A percentile compares a stretch with the other conserved stretches of the same genome.
phyloP scores from a whole-genome alignment of 2,329 filamentous ascomycete genomes.

The Lachnellula willkommii region DNA sequence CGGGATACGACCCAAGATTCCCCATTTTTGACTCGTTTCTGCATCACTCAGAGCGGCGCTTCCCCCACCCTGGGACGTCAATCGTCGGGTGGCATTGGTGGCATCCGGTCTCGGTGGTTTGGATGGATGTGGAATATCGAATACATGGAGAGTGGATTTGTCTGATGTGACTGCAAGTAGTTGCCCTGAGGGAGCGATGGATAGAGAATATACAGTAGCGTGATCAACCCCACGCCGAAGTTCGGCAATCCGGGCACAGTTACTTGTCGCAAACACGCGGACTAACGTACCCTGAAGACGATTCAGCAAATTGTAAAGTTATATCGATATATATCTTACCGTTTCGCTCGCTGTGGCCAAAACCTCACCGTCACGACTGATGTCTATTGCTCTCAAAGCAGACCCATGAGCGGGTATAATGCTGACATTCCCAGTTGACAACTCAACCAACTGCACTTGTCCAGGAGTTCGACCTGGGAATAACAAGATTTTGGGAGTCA shows the following conservation, averaged over 20 bases:
- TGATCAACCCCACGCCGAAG: slow-evolving; percentile 84
- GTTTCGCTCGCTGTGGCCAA: slow-evolving; percentile 87
- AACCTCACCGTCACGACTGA: slow-evolving; percentile 75
- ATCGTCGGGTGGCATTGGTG: slow-evolving; percentile 30
- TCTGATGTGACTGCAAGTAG: slow-evolving; percentile 90
- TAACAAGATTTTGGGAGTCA: slow-evolving; percentile 67
- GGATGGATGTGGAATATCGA: slow-evolving; percentile 66
- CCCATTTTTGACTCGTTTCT: slow-evolving; percentile 70
- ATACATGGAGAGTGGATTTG: slow-evolving; percentile 92
- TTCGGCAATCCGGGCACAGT: slow-evolving; percentile 75
- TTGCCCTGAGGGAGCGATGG: slow-evolving; percentile 75
- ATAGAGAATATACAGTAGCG: slow-evolving; percentile 79
- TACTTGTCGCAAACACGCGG: slow-evolving; percentile 75
- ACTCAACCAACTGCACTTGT: slow-evolving; percentile 82
- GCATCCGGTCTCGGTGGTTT: slow-evolving; percentile 34
- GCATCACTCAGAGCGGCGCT: slow-evolving; percentile 35
- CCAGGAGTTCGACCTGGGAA: slow-evolving; percentile 85
- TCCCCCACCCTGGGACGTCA: slow-evolving; percentile 26
- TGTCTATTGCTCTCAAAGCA: slow-evolving; percentile 67
- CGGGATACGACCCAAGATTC: slow-evolving; percentile 75
- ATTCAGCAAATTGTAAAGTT: neutral
- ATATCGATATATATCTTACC: slow-evolving; percentile 34
- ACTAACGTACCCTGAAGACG: slow-evolving; percentile 71
- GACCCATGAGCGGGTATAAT: slow-evolving; percentile 89
- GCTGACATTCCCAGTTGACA: slow-evolving; percentile 74